Conservation (phyloP, 169 alveolate genomes). For the Plasmodium ovale region DNA sequence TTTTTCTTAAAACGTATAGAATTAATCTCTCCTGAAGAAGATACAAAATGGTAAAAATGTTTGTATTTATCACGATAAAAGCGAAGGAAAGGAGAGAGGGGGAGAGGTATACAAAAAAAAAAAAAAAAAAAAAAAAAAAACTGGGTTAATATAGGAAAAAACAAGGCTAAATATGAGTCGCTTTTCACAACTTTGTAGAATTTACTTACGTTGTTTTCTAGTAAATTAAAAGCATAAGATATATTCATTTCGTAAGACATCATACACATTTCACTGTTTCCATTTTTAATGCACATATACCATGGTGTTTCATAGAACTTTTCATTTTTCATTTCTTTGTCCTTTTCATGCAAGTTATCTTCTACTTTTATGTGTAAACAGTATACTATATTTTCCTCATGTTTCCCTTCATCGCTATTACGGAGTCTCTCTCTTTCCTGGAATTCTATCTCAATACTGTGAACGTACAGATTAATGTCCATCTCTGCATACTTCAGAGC, state of each 20-base stretch:
- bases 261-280: slow-evolving; percentile 39
- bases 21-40: slow-evolving; percentile 30
- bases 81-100: too few relatives aligned
- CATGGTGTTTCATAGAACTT: slow-evolving; percentile 70
- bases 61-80: too few relatives aligned
- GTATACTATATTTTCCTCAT: slow-evolving; percentile 50
- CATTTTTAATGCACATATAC: slow-evolving; percentile 58
- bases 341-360: neutral
- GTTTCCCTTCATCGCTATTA: slow-evolving; percentile 8
- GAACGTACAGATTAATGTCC: slow-evolving; percentile 69
- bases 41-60: neutral
- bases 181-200: neutral
- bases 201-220: slow-evolving; percentile 41
- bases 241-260: slow-evolving; percentile 74
- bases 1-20: slow-evolving; percentile 43
- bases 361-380: slow-evolving; percentile 66
- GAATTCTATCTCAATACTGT: slow-evolving; percentile 68
- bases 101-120: neutral
- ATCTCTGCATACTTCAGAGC: too few relatives aligned
- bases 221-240: slow-evolving; percentile 42
- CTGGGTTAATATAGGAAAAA: neutral
- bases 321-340: slow-evolving; percentile 13
- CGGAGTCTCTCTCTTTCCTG: neutral
- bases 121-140: neutral
- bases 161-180: neutral